phyloP scores from a whole-genome alignment of 2,329 filamentous ascomycete species.

The Sporothrix sp. region DNA sequence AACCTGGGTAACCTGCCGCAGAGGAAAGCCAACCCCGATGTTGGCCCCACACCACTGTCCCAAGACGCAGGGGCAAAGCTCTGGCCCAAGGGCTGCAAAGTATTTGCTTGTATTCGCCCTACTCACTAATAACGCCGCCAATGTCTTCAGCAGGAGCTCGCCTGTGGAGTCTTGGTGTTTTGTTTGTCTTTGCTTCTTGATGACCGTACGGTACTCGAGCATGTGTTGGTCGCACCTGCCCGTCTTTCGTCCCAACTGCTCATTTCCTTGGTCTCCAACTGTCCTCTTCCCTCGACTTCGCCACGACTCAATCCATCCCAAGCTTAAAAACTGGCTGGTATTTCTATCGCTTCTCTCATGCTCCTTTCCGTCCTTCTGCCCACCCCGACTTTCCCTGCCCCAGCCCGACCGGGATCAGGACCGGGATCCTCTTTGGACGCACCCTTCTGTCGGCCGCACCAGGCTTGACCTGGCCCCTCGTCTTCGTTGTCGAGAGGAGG shows the following conservation, averaged over 20 bases:
- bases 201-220: no score
- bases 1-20: constrained; percentile 3
- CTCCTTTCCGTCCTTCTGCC: neutral
- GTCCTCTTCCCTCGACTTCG: no score
- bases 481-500: neutral
- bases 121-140: neutral
- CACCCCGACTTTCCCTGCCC: neutral
- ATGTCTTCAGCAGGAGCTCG: constrained; percentile 1
- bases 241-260: neutral
- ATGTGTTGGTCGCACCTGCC: neutral
- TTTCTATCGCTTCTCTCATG: neutral
- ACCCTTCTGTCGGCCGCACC: neutral
- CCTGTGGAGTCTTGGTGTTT: neutral
- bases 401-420: constrained; percentile 1
- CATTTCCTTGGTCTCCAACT: no score
- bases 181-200: neutral
- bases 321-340: no score
- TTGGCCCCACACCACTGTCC: constrained; percentile 1
- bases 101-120: no score
- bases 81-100: no score
- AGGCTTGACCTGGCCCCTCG: constrained; percentile 1
- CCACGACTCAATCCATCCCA: no score
- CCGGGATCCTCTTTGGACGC: constrained; percentile 5
- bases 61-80: constrained; percentile 1
- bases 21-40: neutral